Base-by-base conservation (phyloP, 1,284 basidiomycete species). In the Fomitopsis pinicola region DNA sequence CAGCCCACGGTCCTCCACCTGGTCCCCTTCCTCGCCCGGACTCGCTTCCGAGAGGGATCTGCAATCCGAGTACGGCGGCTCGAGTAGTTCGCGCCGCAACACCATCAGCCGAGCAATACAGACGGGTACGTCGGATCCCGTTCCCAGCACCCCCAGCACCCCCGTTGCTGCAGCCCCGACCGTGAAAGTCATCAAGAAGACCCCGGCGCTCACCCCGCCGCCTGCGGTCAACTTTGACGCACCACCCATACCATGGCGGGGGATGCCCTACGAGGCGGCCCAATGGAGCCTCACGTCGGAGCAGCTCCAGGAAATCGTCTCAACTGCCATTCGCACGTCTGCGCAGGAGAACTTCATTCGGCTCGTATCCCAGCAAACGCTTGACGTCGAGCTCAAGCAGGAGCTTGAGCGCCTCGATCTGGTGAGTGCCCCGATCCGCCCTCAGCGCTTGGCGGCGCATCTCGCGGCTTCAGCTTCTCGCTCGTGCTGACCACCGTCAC, bases 231-330 rank as follows among this genome's bases (percentile, higher is more conserved):
- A 77, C 52, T 88, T 89, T 68, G 85, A 85, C n/a, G 73, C 79
- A 3, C 68, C 72, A 0, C 79, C 83, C 22, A 77, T 91, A 22
- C 75, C 78, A 42, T 90, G 84, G 83, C 87, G 86, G 60, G 83
- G 82, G 1, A 76, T 92, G 60, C 82, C 88, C 0, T 75, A 90
- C 45, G 88, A 91, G 62, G 86, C 86, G 0, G 90, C 90, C 5
- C 78, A 90, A 63, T 91, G 89, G 90, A 88, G 87, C 1, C 81
- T 91, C 60, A 81, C 82, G 33, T 89, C 86, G 0, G 64, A 75
- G 33, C 87, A 92, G 67, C 80, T 92, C 42, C 90, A 92, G 68
- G 78, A 82, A 19, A 83, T 91, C 63, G 90, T 92, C 26, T 87
- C 88, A 19, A 79, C 82, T 7, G 88, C 89, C 10, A 91, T 93